Conservation (phyloP, 2,329 filamentous ascomycete genomes). For the Aureobasidium musti region DNA sequence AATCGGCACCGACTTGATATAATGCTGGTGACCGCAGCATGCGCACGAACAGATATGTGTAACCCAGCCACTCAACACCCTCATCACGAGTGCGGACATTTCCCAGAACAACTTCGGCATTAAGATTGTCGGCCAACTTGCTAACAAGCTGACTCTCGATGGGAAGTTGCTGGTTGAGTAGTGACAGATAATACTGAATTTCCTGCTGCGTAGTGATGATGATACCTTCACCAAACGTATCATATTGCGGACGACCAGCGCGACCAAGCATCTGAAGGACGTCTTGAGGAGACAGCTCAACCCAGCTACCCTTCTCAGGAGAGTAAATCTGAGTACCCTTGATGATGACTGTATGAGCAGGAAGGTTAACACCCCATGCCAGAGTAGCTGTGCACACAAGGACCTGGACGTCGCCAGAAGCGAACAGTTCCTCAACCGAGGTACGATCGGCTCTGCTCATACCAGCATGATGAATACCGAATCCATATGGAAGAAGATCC, state of each 20-base stretch:
- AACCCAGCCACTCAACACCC: constrained; percentile 98
- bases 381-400: constrained; percentile 97
- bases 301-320: constrained; percentile 97
- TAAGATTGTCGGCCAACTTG: constrained; percentile 91
- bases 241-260: constrained; percentile 93
- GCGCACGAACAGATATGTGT: constrained; percentile 95
- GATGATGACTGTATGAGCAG: constrained; percentile 97
- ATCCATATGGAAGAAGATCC: constrained; percentile 91
- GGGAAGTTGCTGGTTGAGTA: constrained; percentile 94
- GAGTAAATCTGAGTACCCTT: constrained; percentile 98
- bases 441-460: constrained; percentile 95
- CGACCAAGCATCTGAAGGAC: constrained; percentile 98
- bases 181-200: constrained; percentile 94
- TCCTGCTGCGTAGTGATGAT: constrained; percentile 96
- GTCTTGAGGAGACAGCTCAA: constrained; percentile 95
- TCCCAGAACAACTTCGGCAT: constrained; percentile 92
- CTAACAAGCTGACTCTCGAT: constrained; percentile 97
- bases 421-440: constrained; percentile 92
- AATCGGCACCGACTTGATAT: constrained; percentile 94
- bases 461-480: constrained; percentile 97
- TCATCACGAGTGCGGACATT: constrained; percentile 91
- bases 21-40: constrained; percentile 95
- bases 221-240: constrained; percentile 97
- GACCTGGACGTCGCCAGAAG: constrained; percentile 87
- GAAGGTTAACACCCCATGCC: constrained; percentile 98